Evolutionary conservation across 805 yeast species (phyloP), one percentile per base, ranked within the genome.

Genomic region (Candida odintsovae): DNA sequence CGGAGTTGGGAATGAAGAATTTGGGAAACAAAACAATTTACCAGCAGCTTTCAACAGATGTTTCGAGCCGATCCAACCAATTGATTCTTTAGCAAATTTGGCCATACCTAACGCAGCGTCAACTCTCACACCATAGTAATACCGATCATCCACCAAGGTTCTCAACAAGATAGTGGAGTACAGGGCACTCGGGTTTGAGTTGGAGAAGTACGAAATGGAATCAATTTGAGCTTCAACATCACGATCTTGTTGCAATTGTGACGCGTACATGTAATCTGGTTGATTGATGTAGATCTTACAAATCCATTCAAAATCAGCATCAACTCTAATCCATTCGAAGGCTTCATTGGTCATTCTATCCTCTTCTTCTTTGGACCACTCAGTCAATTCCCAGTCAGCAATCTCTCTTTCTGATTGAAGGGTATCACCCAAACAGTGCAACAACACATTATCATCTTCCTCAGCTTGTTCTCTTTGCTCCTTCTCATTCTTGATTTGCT

Each of bases 241-340:
- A 51, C 97, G 70, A 65, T 94, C 99, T 61, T 90, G 95, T 55
- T 87, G 94, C 26, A 94, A 68, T 59, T 94, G 99, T 0, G 98
- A 87, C 1, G 89, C 86, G 62, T 78, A 94, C 97, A 94, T 94
- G 59, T 89, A 86, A 57, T 90, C 97, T 0, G 96, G 95, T 65
- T 90, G 97, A 55, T 83, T 87, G 29, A 94, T 79, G 48, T 80
- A 75, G 20, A 88, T 71, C 53, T 78, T 79, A 50, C 95, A 88
- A 42, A 94, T 84, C 99, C 99, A 94, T 63, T 94, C 99, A 58
- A 84, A 86, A 63, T 94, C 99, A 0, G 97, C 90, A 67, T 94
- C 99, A n/a, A 92, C 87, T 56, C 99, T 74, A 35, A 94, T 75
- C 99, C 99, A 94, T 58, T 94, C 99, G 65, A 90, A 94, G 0